Conservation (phyloP, 2,329 filamentous ascomycete genomes). For the Ophiostoma sp. region DNA sequence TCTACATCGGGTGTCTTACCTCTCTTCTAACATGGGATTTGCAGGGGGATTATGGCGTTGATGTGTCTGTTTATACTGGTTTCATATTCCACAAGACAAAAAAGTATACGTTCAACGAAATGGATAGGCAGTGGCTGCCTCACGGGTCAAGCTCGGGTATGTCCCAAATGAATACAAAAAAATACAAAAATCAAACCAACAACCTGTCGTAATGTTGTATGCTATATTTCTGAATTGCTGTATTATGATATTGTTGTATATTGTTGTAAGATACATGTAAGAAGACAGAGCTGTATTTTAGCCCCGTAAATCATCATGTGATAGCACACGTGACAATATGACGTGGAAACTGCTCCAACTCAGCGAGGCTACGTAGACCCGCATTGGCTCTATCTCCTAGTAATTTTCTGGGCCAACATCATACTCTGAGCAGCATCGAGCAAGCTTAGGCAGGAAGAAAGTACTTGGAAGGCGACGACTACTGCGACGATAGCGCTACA, state of each 20-base stretch:
- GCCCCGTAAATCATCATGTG: not conserved
- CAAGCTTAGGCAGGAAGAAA: not conserved
- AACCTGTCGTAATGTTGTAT: not conserved
- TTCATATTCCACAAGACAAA: slow-evolving; percentile 12
- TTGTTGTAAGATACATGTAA: not conserved
- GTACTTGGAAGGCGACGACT: not conserved
- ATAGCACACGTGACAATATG: not conserved
- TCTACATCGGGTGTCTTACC: not conserved
- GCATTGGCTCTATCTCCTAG: not conserved
- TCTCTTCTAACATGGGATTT: slow-evolving; percentile 14
- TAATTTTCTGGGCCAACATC: slow-evolving; percentile 10
- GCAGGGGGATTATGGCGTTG: slow-evolving; percentile 15
- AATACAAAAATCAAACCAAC: not conserved
- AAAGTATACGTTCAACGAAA: slow-evolving; percentile 10
- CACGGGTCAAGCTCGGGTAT: slow-evolving; percentile 4
- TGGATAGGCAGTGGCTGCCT: slow-evolving; percentile 15
- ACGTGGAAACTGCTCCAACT: not conserved
- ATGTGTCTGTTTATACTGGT: slow-evolving; percentile 15
- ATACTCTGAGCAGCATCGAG: slow-evolving; percentile 2
- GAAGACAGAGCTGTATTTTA: not conserved
- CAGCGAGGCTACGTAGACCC: slow-evolving; percentile 1
- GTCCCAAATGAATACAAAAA: slow-evolving; percentile 4
- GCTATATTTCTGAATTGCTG: not conserved
- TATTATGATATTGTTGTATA: not conserved
- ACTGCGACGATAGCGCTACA: not conserved